Conservation (phyloP, 139 green algal genomes). For the Chara braunii region DNA sequence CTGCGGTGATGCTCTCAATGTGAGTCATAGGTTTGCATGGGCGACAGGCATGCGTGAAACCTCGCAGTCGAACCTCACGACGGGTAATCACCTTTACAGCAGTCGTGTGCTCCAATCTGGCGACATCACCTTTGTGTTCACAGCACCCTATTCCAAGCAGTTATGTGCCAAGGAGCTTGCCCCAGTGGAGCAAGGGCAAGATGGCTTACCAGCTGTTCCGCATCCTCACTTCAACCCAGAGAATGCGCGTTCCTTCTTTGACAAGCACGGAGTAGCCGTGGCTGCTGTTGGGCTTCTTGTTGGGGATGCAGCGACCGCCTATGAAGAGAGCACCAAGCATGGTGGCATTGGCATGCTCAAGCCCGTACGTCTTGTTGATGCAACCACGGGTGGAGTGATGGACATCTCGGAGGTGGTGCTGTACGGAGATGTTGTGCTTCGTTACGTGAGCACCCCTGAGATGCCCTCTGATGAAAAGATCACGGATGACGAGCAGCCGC, state of each 20-base stretch:
- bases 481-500: too few species aligned
- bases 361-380: slow-evolving; percentile 51
- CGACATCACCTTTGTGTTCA: slow-evolving; percentile 88
- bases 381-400: slow-evolving; percentile 18
- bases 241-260: slow-evolving; percentile 57
- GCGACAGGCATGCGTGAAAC: slow-evolving; percentile 84
- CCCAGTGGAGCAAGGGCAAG: neutral
- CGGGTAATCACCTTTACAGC: slow-evolving; percentile 72
- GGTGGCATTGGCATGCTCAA: slow-evolving; percentile 57
- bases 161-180: neutral
- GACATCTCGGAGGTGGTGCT: slow-evolving; percentile 71
- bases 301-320: slow-evolving; percentile 68
- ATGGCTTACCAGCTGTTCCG: slow-evolving; percentile 5
- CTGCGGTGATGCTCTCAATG: slow-evolving; percentile 79
- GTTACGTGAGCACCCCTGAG: slow-evolving; percentile 45
- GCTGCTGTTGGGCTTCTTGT: slow-evolving; percentile 77
- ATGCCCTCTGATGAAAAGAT: too few species aligned
- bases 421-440: slow-evolving; percentile 92
- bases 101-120: slow-evolving; percentile 73
- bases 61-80: slow-evolving; percentile 79
- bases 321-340: slow-evolving; percentile 52
- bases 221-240: slow-evolving; percentile 21
- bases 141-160: slow-evolving; percentile 70
- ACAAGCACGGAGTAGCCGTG: slow-evolving; percentile 78
- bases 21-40: slow-evolving; percentile 68